Percentiles rank a stretch among this genome's conserved stretches.
These are phyloP conservation scores for Porodaedalea pini DNA, from an alignment of 1,284 basidiomycete species.

Conservation along the genomic window DNA sequence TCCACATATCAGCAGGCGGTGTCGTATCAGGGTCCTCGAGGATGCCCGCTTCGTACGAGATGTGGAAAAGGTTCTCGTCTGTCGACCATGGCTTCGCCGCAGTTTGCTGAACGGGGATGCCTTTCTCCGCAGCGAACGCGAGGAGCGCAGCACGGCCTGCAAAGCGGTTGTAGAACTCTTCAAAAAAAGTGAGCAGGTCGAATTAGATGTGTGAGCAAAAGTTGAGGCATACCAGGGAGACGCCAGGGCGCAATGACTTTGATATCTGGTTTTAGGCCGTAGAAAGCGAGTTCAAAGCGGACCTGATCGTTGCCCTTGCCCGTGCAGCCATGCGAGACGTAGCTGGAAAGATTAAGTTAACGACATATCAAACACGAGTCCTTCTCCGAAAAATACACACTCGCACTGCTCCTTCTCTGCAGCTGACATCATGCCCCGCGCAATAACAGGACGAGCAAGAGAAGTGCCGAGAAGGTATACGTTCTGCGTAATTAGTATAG, in stretches of 20 bases:
- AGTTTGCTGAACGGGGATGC: slow-evolving; percentile 94
- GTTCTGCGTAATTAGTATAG: slow-evolving; percentile 47
- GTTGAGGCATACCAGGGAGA: slow-evolving; percentile 62
- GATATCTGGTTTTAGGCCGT: slow-evolving; percentile 97
- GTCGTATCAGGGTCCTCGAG: slow-evolving; percentile 96
- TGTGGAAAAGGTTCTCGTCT: slow-evolving; percentile 99
- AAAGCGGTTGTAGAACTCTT: slow-evolving; percentile 97
- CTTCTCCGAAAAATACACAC: slow-evolving; percentile 42
- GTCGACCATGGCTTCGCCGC: slow-evolving; percentile 98
- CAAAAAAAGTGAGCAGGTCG: neutral
- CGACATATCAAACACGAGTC: neutral
- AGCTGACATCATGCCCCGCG: slow-evolving; percentile 96
- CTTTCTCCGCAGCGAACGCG: slow-evolving; percentile 83
- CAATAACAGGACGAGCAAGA: slow-evolving; percentile 96
- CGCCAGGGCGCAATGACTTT: slow-evolving; percentile 99
- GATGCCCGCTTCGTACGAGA: slow-evolving; percentile 99
- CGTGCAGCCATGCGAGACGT: slow-evolving; percentile 97
- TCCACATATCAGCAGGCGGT: slow-evolving; percentile 99
- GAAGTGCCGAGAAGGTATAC: slow-evolving; percentile 98
- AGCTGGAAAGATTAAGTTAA: slow-evolving; percentile 48
- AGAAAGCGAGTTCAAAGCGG: slow-evolving; percentile 98
- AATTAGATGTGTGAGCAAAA: neutral
- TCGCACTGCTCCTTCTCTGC: slow-evolving; percentile 92
- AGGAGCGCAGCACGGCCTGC: slow-evolving; percentile 92
- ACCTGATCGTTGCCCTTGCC: slow-evolving; percentile 99